Percentiles rank a stretch among this genome's conserved stretches.
Evolutionary conservation across 768 basidiomycete species (phyloP).

Genomic region (Pulveroboletus sp.): DNA sequence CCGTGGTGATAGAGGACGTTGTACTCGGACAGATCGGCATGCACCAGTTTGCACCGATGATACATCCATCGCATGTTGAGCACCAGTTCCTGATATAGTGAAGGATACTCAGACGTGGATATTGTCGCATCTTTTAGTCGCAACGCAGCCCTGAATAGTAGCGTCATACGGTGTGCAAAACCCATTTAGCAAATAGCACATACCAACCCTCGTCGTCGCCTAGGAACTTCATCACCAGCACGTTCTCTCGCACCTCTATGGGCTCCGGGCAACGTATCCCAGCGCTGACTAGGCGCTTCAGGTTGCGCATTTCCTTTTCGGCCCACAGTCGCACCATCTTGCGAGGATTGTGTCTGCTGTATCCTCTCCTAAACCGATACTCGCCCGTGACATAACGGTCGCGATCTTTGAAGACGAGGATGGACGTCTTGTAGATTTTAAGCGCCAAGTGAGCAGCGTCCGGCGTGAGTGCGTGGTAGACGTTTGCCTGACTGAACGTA

Average conservation of each 20-base stretch:
- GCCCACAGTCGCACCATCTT: constrained; percentile 99
- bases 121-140: constrained; percentile 86
- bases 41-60: constrained; percentile 88
- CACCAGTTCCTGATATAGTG: constrained; percentile 76
- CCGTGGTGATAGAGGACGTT: constrained; percentile 85
- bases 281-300: constrained; percentile 77
- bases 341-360: constrained; percentile 84
- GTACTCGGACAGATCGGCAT: constrained; percentile 98
- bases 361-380: constrained; percentile 89
- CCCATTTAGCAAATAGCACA: constrained; percentile 23
- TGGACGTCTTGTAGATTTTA: constrained; percentile 98
- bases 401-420: constrained; percentile 96
- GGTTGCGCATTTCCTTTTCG: constrained; percentile 97
- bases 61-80: constrained; percentile 80
- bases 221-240: constrained; percentile 92
- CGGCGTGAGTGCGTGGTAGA: constrained; percentile 80
- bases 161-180: neutral
- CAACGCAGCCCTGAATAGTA: constrained; percentile 71
- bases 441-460: constrained; percentile 68
- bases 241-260: constrained; percentile 91
- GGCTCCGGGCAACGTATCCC: constrained; percentile 87
- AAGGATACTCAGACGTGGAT: constrained; percentile 43
- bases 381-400: constrained; percentile 96
- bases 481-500: constrained; percentile 71
- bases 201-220: constrained; percentile 81